A percentile compares a stretch with the other conserved stretches of the same genome.
Conservation (phyloP, 2,329 filamentous ascomycete species). For the Herpomyces periplanetae region DNA sequence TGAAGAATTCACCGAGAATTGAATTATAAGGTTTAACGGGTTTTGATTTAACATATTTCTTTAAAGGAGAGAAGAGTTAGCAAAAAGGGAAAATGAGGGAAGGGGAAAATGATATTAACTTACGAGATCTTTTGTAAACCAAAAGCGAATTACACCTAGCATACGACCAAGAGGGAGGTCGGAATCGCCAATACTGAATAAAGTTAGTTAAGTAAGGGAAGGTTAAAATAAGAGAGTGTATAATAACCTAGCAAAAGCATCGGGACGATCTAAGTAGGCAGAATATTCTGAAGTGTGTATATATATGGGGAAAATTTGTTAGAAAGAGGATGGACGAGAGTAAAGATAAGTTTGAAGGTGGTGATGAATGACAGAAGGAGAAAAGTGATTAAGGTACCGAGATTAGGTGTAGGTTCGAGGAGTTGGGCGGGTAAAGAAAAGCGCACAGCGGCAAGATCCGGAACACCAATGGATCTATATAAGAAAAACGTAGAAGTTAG, state of each 20-base stretch:
- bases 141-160: slow-evolving; percentile 74
- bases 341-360: not conserved
- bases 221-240: slow-evolving; percentile 1
- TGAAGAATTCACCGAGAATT: slow-evolving; percentile 80
- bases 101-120: slow-evolving; percentile 3
- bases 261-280: slow-evolving; percentile 85
- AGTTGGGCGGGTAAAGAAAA: slow-evolving; percentile 87
- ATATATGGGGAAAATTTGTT: too few relatives aligned
- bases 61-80: slow-evolving; percentile 4
- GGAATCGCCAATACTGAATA: slow-evolving; percentile 31
- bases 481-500: too few relatives aligned
- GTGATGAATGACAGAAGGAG: not conserved
- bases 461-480: slow-evolving; percentile 58
- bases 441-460: slow-evolving; percentile 72
- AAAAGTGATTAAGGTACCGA: slow-evolving; percentile 16
- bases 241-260: slow-evolving; percentile 30
- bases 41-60: slow-evolving; percentile 92
- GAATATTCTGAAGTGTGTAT: slow-evolving; percentile 65
- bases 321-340: slow-evolving; percentile 3
- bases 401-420: slow-evolving; percentile 71
- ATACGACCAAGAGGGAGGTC: slow-evolving; percentile 71
- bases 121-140: slow-evolving; percentile 86
- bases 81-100: not conserved
- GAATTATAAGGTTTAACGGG: slow-evolving; percentile 98
- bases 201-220: too few relatives aligned